Base-by-base conservation (phyloP, 1,284 basidiomycete genomes). In the Lentinus polychrous region DNA sequence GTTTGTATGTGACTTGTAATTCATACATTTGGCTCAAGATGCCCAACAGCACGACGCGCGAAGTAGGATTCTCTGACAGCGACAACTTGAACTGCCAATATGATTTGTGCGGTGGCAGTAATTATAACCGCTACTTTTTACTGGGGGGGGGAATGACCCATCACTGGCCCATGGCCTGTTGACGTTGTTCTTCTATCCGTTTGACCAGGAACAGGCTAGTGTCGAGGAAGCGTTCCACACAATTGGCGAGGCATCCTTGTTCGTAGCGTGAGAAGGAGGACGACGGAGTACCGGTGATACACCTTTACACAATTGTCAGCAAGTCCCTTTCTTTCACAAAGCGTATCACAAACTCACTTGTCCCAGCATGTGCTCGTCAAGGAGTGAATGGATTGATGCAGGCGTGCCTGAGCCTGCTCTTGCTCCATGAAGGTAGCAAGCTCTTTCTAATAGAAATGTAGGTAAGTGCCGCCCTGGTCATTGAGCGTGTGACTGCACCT, bases 221-320 rank as follows among this genome's bases (percentile, higher is more conserved):
- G 69, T 98, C 94, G 57, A 97, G 74, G 74, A 97, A 98, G 49
- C 94, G 78, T 56, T 93, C 91, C 41, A 96, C 94, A 62, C 93
- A 97, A 70, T 95, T 95, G 52, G 79, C 74, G 41, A 98, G 76
- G 65, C 94, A 98, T 46, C 74, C 75, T 58, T 88, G 83, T 69
- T 98, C 94, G 40, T 79, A 75, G 50, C 87, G 75, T 32, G 90
- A 88, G 69, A 98, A 96, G 48, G 83, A 78, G 31, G 83, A 84
- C n/a, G 84, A 84, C 20, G 92, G 90, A 24, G 81, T 80, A 36
- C 89, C 80, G 4, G 89, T 89, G 55, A 97, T 77, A 66, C 94
- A 96, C 61, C 92, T 94, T 17, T n/a, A 14, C 5, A 18, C 35
- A 37, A 18, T n/a, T 37, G 18, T 37, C 14, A 37, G 35, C 35